Evolutionary conservation across 2,329 filamentous ascomycete species (phyloP).

Genomic region (Myriosclerotinia curreyana): DNA sequence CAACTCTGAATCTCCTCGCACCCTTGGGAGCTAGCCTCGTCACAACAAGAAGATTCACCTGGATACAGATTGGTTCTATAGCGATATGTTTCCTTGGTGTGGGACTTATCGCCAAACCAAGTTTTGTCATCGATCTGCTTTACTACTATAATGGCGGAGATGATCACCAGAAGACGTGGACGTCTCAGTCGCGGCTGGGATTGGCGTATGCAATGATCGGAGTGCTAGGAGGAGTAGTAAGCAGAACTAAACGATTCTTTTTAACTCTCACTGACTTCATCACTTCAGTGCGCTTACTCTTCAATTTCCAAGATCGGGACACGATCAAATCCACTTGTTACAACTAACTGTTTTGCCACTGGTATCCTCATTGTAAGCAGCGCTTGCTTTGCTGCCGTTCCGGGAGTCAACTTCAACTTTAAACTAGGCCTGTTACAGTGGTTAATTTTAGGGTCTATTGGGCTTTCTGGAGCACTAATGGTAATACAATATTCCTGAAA

Average conservation of each 20-base stretch:
- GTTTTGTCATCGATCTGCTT: background rate
- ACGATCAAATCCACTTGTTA: background rate
- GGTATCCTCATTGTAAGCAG: background rate
- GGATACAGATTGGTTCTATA: background rate
- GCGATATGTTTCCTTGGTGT: background rate
- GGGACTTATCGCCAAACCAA: background rate
- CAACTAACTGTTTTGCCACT: background rate
- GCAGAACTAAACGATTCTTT: background rate
- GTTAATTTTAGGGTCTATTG: background rate
- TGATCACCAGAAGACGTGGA: background rate
- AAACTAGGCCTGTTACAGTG: constrained; percentile 7
- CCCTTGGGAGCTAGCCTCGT: background rate
- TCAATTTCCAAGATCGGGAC: background rate
- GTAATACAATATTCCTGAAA: constrained; percentile 1
- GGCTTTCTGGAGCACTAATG: background rate
- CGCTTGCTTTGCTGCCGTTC: background rate
- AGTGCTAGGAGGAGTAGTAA: background rate
- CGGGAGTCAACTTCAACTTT: constrained; percentile 1
- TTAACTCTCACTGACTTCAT: background rate
- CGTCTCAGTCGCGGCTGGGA: background rate
- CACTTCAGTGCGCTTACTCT: background rate
- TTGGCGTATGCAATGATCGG: background rate
- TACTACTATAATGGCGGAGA: background rate
- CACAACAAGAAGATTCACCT: background rate
- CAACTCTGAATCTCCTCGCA: background rate